These are phyloP conservation scores for Pyronema omphalodes DNA, from an alignment of 495 filamentous ascomycete genomes.

Conservation along the genomic window DNA sequence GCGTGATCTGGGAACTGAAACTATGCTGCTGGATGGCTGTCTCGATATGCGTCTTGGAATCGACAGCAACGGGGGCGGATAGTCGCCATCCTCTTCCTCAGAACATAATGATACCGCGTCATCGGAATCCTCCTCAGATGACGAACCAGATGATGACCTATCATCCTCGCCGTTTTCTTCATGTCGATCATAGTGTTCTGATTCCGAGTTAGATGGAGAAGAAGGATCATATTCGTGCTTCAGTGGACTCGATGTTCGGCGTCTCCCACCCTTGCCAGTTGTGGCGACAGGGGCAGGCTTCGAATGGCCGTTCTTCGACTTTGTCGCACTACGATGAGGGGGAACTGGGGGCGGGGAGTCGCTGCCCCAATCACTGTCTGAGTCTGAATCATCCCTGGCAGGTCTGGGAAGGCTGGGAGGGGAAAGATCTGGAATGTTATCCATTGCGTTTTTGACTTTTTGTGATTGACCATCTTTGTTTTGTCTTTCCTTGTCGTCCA, in stretches of 20 bases:
- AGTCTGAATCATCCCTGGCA: neutral
- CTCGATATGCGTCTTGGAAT: slow-evolving; percentile 22
- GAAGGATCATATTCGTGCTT: slow-evolving; percentile 98
- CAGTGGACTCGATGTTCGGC: slow-evolving; percentile 76
- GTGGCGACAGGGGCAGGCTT: slow-evolving; percentile 34
- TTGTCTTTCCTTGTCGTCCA: slow-evolving; percentile 19
- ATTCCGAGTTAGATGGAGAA: slow-evolving; percentile 39
- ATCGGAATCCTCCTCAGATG: slow-evolving; percentile 40
- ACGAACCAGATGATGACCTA: slow-evolving; percentile 31
- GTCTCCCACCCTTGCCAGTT: slow-evolving; percentile 13
- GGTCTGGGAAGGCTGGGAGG: slow-evolving; percentile 13
- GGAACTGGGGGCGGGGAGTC: slow-evolving; percentile 35
- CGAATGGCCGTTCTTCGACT: slow-evolving; percentile 27
- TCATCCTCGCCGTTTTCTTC: slow-evolving; percentile 21
- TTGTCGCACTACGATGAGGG: slow-evolving; percentile 31
- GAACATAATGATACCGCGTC: slow-evolving; percentile 25
- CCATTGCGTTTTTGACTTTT: slow-evolving; percentile 6
- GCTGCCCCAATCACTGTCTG: slow-evolving; percentile 10
- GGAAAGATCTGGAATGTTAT: slow-evolving; percentile 28
- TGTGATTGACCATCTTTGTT: neutral
- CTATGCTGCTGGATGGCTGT: slow-evolving; percentile 11
- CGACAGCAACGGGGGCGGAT: slow-evolving; percentile 25
- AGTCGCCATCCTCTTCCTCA: slow-evolving; percentile 27
- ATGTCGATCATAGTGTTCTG: slow-evolving; percentile 28
- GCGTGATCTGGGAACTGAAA: slow-evolving; percentile 15